Evolutionary conservation across 768 basidiomycete genomes (phyloP), one percentile per base, ranked within the genome.

Genomic region (Lentinus tigrinus): DNA sequence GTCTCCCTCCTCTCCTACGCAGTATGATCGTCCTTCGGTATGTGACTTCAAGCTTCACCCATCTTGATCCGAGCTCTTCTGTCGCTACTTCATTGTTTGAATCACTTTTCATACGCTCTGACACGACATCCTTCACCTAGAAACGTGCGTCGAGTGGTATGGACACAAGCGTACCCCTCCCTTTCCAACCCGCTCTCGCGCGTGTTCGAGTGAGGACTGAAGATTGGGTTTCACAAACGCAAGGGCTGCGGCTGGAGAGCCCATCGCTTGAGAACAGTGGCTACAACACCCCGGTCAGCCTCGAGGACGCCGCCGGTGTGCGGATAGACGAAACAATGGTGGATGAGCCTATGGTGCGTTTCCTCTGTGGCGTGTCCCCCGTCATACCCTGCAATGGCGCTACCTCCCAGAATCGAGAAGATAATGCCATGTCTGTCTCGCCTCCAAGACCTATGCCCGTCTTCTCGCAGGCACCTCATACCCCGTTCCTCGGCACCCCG

Each of bases 141-240:
- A 89, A 89, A 81, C 84, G 87, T 21, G 72, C 74, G 21, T 78
- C 77, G 1, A 71, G 87, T 34, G 75, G 74, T 39, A 68, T 76
- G 11, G 70, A 68, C 37, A 68, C 63, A 17, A 48, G 60, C 24
- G 40, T 64, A 31, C 57, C 61, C 17, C 31, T 55, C 10, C 58
- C 61, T 14, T 36, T 59, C 19, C 43, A 62, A 55, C 59, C 38
- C 24, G 21, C 47, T 2, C 23, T 39, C 23, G 42, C 67, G 16
- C 63, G 78, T 63, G 73, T 77, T 40, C 70, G 73, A 17, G 31
- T 17, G 36, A 36, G 27, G 44, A 17, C 82, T 9, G 89, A 90
- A 57, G 89, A 91, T 66, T 92, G 88, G 90, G 89, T 91, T 11
- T 76, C 78, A 57, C 87, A 85, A 66, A 81, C 90, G 4, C 79